These are phyloP conservation scores for Scedosporium boydii DNA, from an alignment of 2,329 filamentous ascomycete genomes.

Conservation along the genomic window DNA sequence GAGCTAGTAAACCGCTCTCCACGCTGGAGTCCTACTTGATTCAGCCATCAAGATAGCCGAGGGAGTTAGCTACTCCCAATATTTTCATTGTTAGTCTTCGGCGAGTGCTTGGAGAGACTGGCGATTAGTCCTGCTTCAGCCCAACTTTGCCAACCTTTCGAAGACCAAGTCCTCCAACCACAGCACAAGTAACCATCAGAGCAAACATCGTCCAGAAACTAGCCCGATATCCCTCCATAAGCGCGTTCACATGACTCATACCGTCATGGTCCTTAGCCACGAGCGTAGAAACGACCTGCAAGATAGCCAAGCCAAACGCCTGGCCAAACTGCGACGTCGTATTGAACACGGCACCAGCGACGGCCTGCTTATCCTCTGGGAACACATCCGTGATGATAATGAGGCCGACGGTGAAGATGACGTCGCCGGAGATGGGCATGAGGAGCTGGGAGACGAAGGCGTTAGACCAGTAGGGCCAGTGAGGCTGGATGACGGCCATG, in stretches of 20 bases:
- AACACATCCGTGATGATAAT: constrained; percentile 46
- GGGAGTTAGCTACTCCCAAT: too few species aligned
- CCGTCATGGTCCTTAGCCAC: constrained; percentile 24
- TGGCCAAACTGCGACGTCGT: constrained; percentile 46
- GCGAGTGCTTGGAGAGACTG: too few species aligned
- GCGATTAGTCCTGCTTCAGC: constrained; percentile 28
- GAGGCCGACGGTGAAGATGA: constrained; percentile 46
- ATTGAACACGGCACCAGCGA: constrained; percentile 54
- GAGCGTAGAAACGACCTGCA: constrained; percentile 32
- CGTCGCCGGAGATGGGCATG: constrained; percentile 30
- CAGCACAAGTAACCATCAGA: constrained; percentile 30
- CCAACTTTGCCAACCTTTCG: constrained; percentile 34
- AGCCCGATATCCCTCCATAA: constrained; percentile 39
- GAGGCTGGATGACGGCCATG: constrained; percentile 41
- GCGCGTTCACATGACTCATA: constrained; percentile 17
- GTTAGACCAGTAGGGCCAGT: constrained; percentile 41
- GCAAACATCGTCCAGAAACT: constrained; percentile 42
- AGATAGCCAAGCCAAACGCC: constrained; percentile 35
- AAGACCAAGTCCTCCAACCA: constrained; percentile 29
- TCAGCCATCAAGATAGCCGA: too few species aligned
- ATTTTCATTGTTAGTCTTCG: too few species aligned
- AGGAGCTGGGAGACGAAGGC: constrained; percentile 34
- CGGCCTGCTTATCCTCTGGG: constrained; percentile 43
- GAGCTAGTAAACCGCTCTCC: too few species aligned
- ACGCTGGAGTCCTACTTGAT: too few species aligned